Base-by-base conservation (phyloP, 805 yeast genomes). In the Diddensiella santjacobensis region DNA sequence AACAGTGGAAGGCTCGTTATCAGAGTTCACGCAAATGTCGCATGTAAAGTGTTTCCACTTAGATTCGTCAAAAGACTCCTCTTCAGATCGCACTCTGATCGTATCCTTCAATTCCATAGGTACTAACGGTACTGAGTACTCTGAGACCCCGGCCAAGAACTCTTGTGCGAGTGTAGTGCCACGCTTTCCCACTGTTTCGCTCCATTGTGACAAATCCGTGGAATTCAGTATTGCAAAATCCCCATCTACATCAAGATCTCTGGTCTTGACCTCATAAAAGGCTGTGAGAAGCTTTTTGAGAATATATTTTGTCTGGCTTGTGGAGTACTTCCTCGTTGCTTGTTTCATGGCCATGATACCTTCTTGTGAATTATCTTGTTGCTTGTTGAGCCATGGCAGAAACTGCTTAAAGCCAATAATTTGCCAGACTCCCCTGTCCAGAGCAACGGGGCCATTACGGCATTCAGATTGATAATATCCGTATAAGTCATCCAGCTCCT, bases 271-370 rank as follows among this genome's bases (percentile, higher is more conserved):
- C 45, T 71, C 71, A 17, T 65, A 63, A 17, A 83, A 62, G 63
- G 83, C 89, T 0, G 81, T 78, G 0, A 82, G 73, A 11, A 93
- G 66, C 50, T 80, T 71, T 55, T 84, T 86, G 42, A 76, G 74
- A 52, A 93, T 89, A 97, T 98, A 93, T 62, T 88, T 89, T 10
- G 88, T 81, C 62, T 93, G 99, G 52, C 77, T 77, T 53, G 81
- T 83, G 0, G 98, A 96, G 65, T 93, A 93, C 59, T 83, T 85
- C 47, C 96, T 69, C 0, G 99, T 93, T 37, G 84, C 72, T 0
- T 79, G 67, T 62, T 91, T 90, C 98, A 93, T 93, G 29, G 79
- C 72, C 10, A 79, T 84, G 2, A 83, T 68, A 6, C 91, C 80
- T 2, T 67, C 70, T 3, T 61, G 45, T 75, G 74, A 13, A 55